Conservation (phyloP, 805 yeast species). For the Wickerhamomyces subpelliculosus region DNA sequence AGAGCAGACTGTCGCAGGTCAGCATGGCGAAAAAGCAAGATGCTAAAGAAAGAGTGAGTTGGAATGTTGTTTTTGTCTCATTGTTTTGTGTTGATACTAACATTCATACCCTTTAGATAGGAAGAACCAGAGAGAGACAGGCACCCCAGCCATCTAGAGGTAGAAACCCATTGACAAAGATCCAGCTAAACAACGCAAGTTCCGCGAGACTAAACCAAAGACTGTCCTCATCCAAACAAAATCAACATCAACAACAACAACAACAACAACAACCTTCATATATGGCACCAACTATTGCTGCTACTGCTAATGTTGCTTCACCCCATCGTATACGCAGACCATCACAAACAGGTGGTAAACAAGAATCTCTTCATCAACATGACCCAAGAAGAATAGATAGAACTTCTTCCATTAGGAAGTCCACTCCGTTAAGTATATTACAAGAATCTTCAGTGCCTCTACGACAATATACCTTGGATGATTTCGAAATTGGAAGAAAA, state of each 20-base stretch:
- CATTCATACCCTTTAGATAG: neutral
- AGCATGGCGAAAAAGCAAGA: neutral
- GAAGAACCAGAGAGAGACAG: neutral
- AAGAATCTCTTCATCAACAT: neutral
- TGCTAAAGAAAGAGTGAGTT: neutral
- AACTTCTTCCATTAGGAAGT: slow-evolving; percentile 6
- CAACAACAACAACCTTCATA: slow-evolving; percentile 15
- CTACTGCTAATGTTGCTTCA: slow-evolving; percentile 15
- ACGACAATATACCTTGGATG: slow-evolving; percentile 37
- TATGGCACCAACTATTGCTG: slow-evolving; percentile 24
- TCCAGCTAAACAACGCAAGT: slow-evolving; percentile 15
- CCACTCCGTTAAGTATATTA: slow-evolving; percentile 18
- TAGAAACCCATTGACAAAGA: slow-evolving; percentile 21
- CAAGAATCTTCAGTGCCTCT: slow-evolving; percentile 20
- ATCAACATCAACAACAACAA: too few relatives aligned
- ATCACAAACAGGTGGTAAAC: neutral
- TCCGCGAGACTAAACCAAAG: slow-evolving; percentile 9
- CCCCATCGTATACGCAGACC: slow-evolving; percentile 16
- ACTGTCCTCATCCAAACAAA: slow-evolving; percentile 3
- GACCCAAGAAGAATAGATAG: slow-evolving; percentile 2
- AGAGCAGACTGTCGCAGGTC: neutral
- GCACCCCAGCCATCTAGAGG: slow-evolving; percentile 2
- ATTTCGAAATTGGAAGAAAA: slow-evolving; percentile 81
- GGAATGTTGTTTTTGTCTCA: neutral
- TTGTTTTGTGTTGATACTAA: neutral